A percentile compares a stretch with the other conserved stretches of the same genome.
Conservation (phyloP, 768 basidiomycete genomes). For the Xerocomus spinulosus region DNA sequence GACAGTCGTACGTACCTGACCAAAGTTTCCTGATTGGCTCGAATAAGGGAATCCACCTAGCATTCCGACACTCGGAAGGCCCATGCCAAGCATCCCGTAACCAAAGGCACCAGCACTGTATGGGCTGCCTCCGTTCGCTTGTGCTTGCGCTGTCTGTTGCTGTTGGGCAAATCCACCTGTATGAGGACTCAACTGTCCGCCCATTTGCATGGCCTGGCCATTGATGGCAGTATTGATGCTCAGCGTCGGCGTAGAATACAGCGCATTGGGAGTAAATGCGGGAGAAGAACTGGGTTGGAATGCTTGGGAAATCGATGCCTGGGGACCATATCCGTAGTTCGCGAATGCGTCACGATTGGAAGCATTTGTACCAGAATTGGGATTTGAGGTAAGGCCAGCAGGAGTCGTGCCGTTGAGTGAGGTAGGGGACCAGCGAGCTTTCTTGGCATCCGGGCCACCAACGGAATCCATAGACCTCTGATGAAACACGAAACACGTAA, state of each 20-base stretch:
- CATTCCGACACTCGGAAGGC: constrained; percentile 69
- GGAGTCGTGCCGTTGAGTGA: constrained; percentile 37
- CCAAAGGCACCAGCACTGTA: constrained; percentile 52
- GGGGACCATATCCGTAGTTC: constrained; percentile 83
- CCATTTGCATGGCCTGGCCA: constrained; percentile 42
- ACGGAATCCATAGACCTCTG: constrained; percentile 85
- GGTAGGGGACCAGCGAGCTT: constrained; percentile 84
- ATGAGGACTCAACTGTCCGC: constrained; percentile 67
- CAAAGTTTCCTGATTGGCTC: constrained; percentile 65
- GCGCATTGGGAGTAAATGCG: constrained; percentile 50
- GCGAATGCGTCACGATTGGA: constrained; percentile 68
- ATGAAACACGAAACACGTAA: constrained; percentile 1
- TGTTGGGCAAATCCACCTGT: constrained; percentile 50
- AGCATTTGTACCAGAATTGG: constrained; percentile 34
- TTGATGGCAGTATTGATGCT: constrained; percentile 56
- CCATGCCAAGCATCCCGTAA: constrained; percentile 80
- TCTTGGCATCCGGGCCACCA: constrained; percentile 82
- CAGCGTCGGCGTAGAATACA: constrained; percentile 72
- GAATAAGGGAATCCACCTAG: constrained; percentile 69
- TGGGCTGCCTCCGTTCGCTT: constrained; percentile 44
- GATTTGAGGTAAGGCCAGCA: constrained; percentile 34
- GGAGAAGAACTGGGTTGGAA: constrained; percentile 44
- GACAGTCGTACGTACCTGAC: constrained; percentile 43
- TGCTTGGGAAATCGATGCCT: constrained; percentile 58
- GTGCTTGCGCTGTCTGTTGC: constrained; percentile 34